These are phyloP conservation scores for Cladorrhinum sp. DNA, from an alignment of 2,329 filamentous ascomycete genomes.

Conservation along the genomic window DNA sequence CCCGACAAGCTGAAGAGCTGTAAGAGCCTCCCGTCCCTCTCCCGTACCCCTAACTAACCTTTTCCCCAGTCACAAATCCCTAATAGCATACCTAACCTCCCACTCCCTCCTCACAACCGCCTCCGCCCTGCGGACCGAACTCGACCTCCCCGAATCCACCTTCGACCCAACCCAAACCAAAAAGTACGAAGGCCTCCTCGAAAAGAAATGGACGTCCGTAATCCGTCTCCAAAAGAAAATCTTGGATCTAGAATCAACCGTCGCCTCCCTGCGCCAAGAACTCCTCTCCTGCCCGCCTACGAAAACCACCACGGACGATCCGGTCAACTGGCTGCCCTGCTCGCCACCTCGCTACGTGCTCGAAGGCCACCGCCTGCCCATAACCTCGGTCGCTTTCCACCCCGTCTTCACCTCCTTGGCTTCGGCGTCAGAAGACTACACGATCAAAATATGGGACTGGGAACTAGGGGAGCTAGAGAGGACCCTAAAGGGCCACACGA, in stretches of 20 bases:
- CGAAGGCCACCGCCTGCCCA: slow-evolving; percentile 75
- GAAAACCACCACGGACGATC: slow-evolving; percentile 66
- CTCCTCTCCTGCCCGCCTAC: slow-evolving; percentile 57
- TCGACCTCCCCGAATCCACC: slow-evolving; percentile 61
- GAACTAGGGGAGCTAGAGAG: slow-evolving; percentile 85
- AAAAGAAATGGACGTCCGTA: slow-evolving; percentile 99
- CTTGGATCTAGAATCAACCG: slow-evolving; percentile 82
- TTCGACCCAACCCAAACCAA: slow-evolving; percentile 80
- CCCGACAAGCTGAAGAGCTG: slow-evolving; percentile 84
- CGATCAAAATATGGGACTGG: slow-evolving; percentile 98
- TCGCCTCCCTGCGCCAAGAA: slow-evolving; percentile 70
- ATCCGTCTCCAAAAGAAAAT: slow-evolving; percentile 96
- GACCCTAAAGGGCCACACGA: slow-evolving; percentile 89
- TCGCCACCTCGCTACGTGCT: slow-evolving; percentile 76
- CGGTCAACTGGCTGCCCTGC: slow-evolving; percentile 79
- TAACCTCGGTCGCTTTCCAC: slow-evolving; percentile 92
- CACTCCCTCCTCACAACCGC: slow-evolving; percentile 68
- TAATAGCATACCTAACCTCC: slow-evolving; percentile 81
- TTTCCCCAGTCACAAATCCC: slow-evolving; percentile 74
- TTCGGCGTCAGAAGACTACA: slow-evolving; percentile 88
- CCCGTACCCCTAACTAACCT: background rate
- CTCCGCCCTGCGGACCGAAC: slow-evolving; percentile 69
- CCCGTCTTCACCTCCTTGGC: slow-evolving; percentile 86
- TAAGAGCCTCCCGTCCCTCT: slow-evolving; percentile 42
- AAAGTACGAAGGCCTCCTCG: slow-evolving; percentile 88